These are phyloP conservation scores for Macaranga tanarius DNA, from an alignment of 441 rosid species.

Conservation along the genomic window DNA sequence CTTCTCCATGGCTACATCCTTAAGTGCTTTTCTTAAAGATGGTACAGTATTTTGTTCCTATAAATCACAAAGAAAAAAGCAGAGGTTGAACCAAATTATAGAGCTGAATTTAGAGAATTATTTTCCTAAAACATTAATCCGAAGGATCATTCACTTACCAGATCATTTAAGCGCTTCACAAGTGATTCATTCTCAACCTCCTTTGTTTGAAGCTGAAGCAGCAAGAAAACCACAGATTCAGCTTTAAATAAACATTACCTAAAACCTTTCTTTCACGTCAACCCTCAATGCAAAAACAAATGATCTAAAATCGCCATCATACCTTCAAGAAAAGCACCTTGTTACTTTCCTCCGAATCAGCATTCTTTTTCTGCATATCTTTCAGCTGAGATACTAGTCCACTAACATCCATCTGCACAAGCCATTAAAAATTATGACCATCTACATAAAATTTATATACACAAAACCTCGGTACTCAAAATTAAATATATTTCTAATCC, in stretches of 20 bases:
- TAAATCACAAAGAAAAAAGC: conserved; percentile 18
- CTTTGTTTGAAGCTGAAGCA: conserved; percentile 61
- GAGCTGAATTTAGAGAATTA: too few relatives aligned
- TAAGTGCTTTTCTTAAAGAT: conserved; percentile 88
- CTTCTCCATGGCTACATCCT: conserved; percentile 97
- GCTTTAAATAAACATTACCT: conserved; percentile 1
- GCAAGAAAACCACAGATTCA: conserved; percentile 18
- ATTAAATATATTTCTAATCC: background rate
- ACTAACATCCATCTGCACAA: conserved; percentile 75
- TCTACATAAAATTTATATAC: background rate
- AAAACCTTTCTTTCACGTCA: conserved; percentile 6
- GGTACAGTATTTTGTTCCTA: conserved; percentile 90
- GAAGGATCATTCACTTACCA: conserved; percentile 41
- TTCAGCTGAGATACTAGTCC: conserved; percentile 82
- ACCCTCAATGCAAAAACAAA: background rate
- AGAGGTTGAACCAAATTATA: background rate
- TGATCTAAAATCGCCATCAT: background rate
- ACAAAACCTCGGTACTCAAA: background rate
- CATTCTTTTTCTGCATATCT: conserved; percentile 69
- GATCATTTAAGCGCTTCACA: conserved; percentile 56
- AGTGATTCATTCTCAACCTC: conserved; percentile 58
- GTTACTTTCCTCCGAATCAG: conserved; percentile 69
- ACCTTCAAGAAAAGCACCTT: conserved; percentile 59
- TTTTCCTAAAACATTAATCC: too few relatives aligned
- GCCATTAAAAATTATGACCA: conserved; percentile 12